Conservation (phyloP, 441 rosid species). For the Metrosideros polymorpha region DNA sequence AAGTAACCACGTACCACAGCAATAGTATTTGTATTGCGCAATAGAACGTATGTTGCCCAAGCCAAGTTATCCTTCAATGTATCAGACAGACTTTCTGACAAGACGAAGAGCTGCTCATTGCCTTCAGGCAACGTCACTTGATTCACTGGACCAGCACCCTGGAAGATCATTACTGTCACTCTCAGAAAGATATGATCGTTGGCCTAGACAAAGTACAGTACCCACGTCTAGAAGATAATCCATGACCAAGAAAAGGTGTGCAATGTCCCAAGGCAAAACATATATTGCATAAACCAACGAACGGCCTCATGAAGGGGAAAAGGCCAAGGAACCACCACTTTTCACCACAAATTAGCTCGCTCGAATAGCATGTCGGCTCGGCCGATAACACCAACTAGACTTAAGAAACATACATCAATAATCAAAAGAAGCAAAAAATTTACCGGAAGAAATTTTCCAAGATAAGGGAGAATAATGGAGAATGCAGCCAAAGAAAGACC, state of each 20-base stretch:
- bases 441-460: conserved; percentile 87
- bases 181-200: neutral
- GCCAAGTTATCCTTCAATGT: conserved; percentile 65
- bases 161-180: neutral
- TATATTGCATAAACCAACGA: neutral
- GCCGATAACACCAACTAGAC: neutral
- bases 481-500: conserved; percentile 78
- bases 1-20: conserved; percentile 41
- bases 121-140: conserved; percentile 45
- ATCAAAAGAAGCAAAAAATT: neutral
- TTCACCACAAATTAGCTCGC: neutral
- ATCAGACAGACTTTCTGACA: conserved; percentile 43
- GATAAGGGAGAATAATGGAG: conserved; percentile 62
- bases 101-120: conserved; percentile 57
- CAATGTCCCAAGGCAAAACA: neutral
- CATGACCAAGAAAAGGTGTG: neutral
- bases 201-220: neutral
- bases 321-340: neutral
- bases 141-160: conserved; percentile 50
- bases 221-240: neutral
- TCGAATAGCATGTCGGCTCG: neutral
- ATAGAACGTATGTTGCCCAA: conserved; percentile 73
- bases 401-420: neutral
- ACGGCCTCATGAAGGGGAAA: neutral
- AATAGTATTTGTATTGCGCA: conserved; percentile 65